These are phyloP conservation scores for Tanozyma kutaoensis DNA, from an alignment of 805 yeast genomes.

Conservation along the genomic window DNA sequence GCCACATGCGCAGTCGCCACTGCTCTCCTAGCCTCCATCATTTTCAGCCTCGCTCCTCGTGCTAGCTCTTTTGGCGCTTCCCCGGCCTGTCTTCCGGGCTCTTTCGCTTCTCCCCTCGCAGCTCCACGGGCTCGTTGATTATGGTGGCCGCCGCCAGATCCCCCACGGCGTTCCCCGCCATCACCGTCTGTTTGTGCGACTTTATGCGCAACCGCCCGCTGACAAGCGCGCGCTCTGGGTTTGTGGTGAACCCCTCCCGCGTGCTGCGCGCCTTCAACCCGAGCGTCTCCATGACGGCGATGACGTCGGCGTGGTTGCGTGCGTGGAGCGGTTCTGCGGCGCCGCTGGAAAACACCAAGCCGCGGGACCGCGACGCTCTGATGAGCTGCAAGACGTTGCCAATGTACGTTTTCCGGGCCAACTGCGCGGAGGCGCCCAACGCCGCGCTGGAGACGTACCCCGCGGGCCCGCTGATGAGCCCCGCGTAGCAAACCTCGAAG, in stretches of 20 bases:
- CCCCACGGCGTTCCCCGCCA: slow-evolving; percentile 29
- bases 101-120: slow-evolving; percentile 10
- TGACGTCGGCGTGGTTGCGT: slow-evolving; percentile 59
- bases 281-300: slow-evolving; percentile 48
- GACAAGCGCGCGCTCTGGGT: slow-evolving; percentile 51
- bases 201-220: slow-evolving; percentile 63
- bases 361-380: slow-evolving; percentile 71
- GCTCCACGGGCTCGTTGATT: slow-evolving; percentile 2
- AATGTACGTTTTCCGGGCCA: slow-evolving; percentile 48
- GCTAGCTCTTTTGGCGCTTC: slow-evolving; percentile 5
- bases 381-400: slow-evolving; percentile 62
- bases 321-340: slow-evolving; percentile 41
- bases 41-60: slow-evolving; percentile 10
- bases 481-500: slow-evolving; percentile 64
- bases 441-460: slow-evolving; percentile 10
- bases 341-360: slow-evolving; percentile 71
- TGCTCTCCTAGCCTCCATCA: slow-evolving; percentile 14
- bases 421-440: slow-evolving; percentile 12
- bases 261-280: slow-evolving; percentile 61
- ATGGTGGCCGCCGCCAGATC: slow-evolving; percentile 1
- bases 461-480: slow-evolving; percentile 30
- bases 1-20: slow-evolving; percentile 2
- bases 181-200: slow-evolving; percentile 67
- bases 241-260: slow-evolving; percentile 40
- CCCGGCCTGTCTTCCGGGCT: slow-evolving; percentile 11